phyloP scores from a whole-genome alignment of 129 eudicot genomes.

The Ambrosia trifida region DNA sequence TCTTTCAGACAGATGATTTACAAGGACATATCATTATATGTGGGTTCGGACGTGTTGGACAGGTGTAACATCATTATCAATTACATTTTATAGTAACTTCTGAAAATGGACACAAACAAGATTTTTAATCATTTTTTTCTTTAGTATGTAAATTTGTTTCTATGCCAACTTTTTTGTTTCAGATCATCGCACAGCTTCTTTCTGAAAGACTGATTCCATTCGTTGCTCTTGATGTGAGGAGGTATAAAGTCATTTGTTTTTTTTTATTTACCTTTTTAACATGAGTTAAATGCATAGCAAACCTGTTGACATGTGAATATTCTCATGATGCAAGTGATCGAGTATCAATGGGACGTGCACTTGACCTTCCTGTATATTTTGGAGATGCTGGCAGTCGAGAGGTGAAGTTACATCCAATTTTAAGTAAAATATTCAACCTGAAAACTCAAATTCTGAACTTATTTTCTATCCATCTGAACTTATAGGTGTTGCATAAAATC shows the following conservation, averaged over 20 bases:
- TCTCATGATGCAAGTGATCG: conserved; percentile 64
- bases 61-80: conserved; percentile 46
- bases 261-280: background rate
- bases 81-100: conserved; percentile 8
- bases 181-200: conserved; percentile 99
- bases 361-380: conserved; percentile 96
- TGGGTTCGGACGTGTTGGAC: conserved; percentile 99
- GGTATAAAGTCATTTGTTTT: conserved; percentile 46
- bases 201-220: conserved; percentile 96
- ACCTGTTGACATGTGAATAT: conserved; percentile 29
- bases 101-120: background rate
- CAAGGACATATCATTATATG: conserved; percentile 95
- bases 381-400: conserved; percentile 99
- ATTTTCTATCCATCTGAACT: conserved; percentile 22
- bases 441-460: conserved; percentile 25
- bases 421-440: conserved; percentile 15
- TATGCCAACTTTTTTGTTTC: conserved; percentile 26
- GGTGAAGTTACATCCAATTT: conserved; percentile 42
- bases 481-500: conserved; percentile 90
- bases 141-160: background rate
- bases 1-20: conserved; percentile 92
- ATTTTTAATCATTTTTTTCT: background rate
- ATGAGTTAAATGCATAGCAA: background rate
- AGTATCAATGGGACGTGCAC: conserved; percentile 95
- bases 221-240: conserved; percentile 98